Base-by-base conservation (phyloP, 306 rosid genomes). In the Fagus sylvatica region DNA sequence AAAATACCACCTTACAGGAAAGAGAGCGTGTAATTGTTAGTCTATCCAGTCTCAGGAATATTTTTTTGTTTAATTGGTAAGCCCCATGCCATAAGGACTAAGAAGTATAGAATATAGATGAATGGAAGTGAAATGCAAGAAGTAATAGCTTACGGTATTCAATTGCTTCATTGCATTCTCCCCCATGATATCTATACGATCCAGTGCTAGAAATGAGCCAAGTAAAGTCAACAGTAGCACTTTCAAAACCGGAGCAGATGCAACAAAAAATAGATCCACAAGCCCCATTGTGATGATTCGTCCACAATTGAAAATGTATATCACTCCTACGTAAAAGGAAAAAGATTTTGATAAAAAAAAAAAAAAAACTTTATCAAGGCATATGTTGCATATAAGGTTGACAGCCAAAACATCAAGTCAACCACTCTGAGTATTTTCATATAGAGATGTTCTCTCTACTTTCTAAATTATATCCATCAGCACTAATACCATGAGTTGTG, bases 201-300 rank as follows among this genome's bases (percentile, higher is more conserved):
- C 90, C 43, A 84, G 72, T 71, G 86, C 88, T 65, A 87, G 86
- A 73, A 78, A 41, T 5, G 77, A 76, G 5, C 90, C 90, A 76
- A 84, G 67, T 22, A 80, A 86, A 41, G 80, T 87, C 74, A 87
- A 3, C 7, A 87, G 12, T 39, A 87, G 51, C 22, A 87, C 71
- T 79, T 84, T 87, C 82, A 87, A 67, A 49, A 84, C 81, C 0
- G 90, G 90, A 33, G 69, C 39, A 56, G 90, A 87, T 15, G 90
- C 90, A 39, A 87, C 88, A 30, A 2, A n/a, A 17, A 87, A 72
- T 49, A 87, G 84, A 53, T 87, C 76, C 7, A 81, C 73, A 36
- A 87, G 37, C 28, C 82, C 84, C 90, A 87, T 87, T 55, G 11
- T 71, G 66, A 55, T 74, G 7, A 57, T 12, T 62, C 81, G 74